These are phyloP conservation scores for Hymenoscyphus repandus DNA, from an alignment of 2,329 filamentous ascomycete species.

Conservation along the genomic window DNA sequence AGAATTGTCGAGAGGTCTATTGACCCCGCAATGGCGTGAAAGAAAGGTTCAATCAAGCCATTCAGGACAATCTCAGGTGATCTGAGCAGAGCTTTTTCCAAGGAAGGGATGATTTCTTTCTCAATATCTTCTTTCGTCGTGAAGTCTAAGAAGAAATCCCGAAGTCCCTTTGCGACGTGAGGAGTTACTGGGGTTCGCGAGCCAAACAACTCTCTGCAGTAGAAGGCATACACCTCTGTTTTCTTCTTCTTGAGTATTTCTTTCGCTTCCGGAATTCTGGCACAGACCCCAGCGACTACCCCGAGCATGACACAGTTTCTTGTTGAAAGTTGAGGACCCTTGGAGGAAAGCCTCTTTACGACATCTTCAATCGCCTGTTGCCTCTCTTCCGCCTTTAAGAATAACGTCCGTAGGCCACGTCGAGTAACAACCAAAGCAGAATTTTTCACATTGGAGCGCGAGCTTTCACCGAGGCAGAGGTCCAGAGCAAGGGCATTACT, in stretches of 20 bases:
- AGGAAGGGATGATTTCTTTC: conserved; percentile 68
- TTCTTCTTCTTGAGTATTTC: conserved; percentile 61
- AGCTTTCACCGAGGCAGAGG: conserved; percentile 63
- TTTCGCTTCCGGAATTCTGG: conserved; percentile 61
- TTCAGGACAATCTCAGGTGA: conserved; percentile 85
- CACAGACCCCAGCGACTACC: conserved; percentile 79
- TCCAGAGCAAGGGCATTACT: conserved; percentile 72
- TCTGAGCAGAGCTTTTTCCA: conserved; percentile 85
- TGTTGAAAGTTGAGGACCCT: conserved; percentile 56
- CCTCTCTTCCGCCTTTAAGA: conserved; percentile 46
- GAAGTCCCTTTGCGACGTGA: conserved; percentile 67
- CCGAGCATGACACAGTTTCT: conserved; percentile 77
- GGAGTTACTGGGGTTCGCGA: conserved; percentile 66
- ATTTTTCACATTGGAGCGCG: conserved; percentile 60
- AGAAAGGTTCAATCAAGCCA: conserved; percentile 69
- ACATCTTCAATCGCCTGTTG: conserved; percentile 39
- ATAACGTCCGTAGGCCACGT: conserved; percentile 70
- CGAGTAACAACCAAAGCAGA: conserved; percentile 75
- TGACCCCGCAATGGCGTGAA: conserved; percentile 60
- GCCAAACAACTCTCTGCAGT: conserved; percentile 76
- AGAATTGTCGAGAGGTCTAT: conserved; percentile 77
- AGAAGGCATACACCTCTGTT: conserved; percentile 73
- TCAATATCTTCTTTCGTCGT: conserved; percentile 68
- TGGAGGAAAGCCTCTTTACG: conserved; percentile 63
- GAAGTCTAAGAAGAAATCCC: conserved; percentile 79